Evolutionary conservation across 2,329 filamentous ascomycete species (phyloP).

Genomic region (Anthostomella pinea): DNA sequence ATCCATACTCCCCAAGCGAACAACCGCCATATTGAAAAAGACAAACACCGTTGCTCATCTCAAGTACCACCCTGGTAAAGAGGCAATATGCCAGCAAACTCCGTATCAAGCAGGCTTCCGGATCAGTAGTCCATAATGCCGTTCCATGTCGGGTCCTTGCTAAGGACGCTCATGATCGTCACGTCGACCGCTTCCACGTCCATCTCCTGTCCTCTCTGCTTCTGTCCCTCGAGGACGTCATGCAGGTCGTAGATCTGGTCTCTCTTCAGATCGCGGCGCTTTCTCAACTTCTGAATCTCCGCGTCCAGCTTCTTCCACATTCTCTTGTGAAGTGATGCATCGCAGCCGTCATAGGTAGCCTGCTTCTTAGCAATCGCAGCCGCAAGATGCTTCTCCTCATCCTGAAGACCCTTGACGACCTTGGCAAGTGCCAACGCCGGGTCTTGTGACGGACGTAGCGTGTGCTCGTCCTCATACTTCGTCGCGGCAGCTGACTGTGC

Average conservation of each 20-base stretch:
- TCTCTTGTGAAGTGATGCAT: slow-evolving; percentile 63
- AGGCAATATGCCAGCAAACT: neutral
- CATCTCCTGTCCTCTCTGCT: slow-evolving; percentile 61
- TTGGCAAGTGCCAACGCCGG: slow-evolving; percentile 72
- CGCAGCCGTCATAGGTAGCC: slow-evolving; percentile 61
- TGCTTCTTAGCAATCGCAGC: slow-evolving; percentile 63
- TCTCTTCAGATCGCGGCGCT: slow-evolving; percentile 67
- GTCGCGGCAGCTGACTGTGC: slow-evolving; percentile 24
- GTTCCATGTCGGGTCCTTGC: slow-evolving; percentile 31
- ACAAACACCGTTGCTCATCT: neutral
- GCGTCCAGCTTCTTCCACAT: slow-evolving; percentile 60
- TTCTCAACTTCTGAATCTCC: slow-evolving; percentile 60
- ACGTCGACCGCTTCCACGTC: slow-evolving; percentile 61
- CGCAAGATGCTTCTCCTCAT: slow-evolving; percentile 76
- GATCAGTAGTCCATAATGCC: slow-evolving; percentile 26
- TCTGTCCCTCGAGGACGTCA: slow-evolving; percentile 80
- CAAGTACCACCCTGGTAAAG: neutral
- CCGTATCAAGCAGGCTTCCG: neutral
- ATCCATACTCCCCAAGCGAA: too few relatives aligned
- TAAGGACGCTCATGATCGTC: slow-evolving; percentile 55
- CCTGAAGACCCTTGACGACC: slow-evolving; percentile 79
- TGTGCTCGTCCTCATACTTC: slow-evolving; percentile 51
- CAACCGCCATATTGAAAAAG: too few relatives aligned
- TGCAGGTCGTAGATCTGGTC: slow-evolving; percentile 81
- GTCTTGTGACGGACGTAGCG: slow-evolving; percentile 64